Evolutionary conservation across 306 rosid genomes (phyloP).

Genomic region (Acacia confusa): DNA sequence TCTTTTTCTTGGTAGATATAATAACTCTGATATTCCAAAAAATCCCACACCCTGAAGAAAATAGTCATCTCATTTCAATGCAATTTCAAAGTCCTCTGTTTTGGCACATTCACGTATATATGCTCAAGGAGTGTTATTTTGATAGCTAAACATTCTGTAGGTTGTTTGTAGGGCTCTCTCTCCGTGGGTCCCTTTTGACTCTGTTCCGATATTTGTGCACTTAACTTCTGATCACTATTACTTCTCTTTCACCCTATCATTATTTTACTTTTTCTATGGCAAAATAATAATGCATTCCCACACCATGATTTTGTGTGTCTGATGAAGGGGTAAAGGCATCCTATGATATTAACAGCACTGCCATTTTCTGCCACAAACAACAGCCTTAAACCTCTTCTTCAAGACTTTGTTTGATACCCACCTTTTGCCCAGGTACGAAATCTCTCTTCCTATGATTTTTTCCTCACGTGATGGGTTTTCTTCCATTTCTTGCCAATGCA

Average conservation of each 20-base stretch:
- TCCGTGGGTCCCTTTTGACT: neutral
- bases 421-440: slow-evolving; percentile 31
- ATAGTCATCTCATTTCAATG: neutral
- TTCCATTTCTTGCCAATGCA: slow-evolving; percentile 5
- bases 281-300: neutral
- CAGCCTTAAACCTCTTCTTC: neutral
- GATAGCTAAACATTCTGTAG: neutral
- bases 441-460: neutral
- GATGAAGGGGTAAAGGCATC: slow-evolving; percentile 44
- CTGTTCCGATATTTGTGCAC: slow-evolving; percentile 10
- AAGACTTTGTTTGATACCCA: slow-evolving; percentile 33
- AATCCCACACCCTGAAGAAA: neutral
- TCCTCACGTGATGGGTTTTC: slow-evolving; percentile 11
- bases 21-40: too few relatives aligned
- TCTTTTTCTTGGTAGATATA: neutral
- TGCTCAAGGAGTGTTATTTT: neutral
- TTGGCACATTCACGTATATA: neutral
- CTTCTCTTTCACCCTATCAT: slow-evolving; percentile 27
- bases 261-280: neutral
- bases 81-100: neutral
- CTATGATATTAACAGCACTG: slow-evolving; percentile 33
- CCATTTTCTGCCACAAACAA: neutral
- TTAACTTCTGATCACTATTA: slow-evolving; percentile 22
- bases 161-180: neutral
- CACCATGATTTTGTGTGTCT: slow-evolving; percentile 34